A percentile compares a stretch with the other conserved stretches of the same genome.
phyloP scores from a whole-genome alignment of 345 rosid genomes.

The Ailanthus altissimus region DNA sequence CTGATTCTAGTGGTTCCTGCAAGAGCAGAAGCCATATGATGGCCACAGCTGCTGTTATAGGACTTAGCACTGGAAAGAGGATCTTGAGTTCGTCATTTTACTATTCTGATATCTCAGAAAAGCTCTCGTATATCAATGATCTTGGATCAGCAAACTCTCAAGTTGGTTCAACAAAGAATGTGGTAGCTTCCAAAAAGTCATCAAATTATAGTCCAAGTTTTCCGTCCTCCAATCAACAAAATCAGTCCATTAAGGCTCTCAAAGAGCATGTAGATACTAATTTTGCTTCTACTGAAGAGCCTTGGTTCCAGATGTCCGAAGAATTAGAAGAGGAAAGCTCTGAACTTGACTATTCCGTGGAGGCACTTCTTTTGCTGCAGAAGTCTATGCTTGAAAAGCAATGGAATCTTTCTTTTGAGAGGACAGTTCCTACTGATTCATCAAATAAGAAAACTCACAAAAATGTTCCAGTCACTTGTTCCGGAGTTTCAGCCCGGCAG shows the following conservation, averaged over 20 bases:
- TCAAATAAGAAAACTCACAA: conserved; percentile 32
- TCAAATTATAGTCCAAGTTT: conserved; percentile 52
- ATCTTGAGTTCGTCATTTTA: conserved; percentile 68
- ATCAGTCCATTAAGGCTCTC: conserved; percentile 59
- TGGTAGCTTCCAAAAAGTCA: conserved; percentile 51
- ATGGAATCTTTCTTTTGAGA: conserved; percentile 85
- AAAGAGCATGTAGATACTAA: conserved; percentile 54
- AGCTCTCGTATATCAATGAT: conserved; percentile 45
- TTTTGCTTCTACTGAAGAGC: conserved; percentile 40
- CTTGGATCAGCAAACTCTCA: conserved; percentile 44
- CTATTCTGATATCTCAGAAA: conserved; percentile 58
- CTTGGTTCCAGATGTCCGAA: conserved; percentile 38
- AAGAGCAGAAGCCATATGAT: conserved; percentile 45
- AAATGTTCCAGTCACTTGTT: conserved; percentile 61
- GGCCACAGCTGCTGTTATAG: conserved; percentile 84
- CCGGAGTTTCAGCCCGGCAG: conserved; percentile 80
- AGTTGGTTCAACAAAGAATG: conserved; percentile 43
- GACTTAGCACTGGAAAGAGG: conserved; percentile 78
- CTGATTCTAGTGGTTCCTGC: conserved; percentile 33
- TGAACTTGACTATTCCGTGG: conserved; percentile 59
- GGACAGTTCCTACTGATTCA: conserved; percentile 36
- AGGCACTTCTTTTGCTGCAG: conserved; percentile 80
- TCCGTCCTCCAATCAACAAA: conserved; percentile 43
- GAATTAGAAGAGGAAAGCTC: conserved; percentile 48
- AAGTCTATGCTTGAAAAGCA: conserved; percentile 91